Evolutionary conservation across 345 rosid species (phyloP).

Genomic region (sweet orange (Citrus sinensis)): DNA sequence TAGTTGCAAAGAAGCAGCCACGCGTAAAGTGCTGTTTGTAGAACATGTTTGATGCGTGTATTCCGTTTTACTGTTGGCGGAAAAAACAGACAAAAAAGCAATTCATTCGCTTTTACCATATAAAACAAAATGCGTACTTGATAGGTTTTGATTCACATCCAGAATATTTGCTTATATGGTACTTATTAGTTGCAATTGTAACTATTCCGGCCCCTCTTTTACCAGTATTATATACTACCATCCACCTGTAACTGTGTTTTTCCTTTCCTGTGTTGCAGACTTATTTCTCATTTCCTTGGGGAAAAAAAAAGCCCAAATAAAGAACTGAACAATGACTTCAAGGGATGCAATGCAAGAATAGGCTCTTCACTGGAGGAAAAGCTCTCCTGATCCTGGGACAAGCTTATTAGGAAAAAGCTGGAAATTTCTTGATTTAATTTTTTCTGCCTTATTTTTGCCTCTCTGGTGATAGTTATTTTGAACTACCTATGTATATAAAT

Average conservation of each 20-base stretch:
- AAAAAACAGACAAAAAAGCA: neutral
- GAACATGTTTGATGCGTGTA: neutral
- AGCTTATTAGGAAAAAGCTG: neutral
- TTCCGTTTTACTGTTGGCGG: neutral
- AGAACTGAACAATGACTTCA: neutral
- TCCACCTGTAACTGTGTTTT: neutral
- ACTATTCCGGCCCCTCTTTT: neutral
- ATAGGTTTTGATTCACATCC: neutral
- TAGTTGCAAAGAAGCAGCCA: neutral
- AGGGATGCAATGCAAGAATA: neutral
- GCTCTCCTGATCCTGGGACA: neutral
- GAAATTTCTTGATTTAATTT: neutral
- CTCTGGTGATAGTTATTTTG: constrained; percentile 2
- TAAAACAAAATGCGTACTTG: neutral
- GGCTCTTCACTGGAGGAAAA: neutral
- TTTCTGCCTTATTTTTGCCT: neutral
- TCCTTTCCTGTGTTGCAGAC: neutral
- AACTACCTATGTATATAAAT: constrained; percentile 22
- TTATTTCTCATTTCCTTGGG: neutral
- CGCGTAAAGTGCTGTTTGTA: neutral
- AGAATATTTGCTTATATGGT: neutral
- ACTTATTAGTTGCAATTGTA: neutral
- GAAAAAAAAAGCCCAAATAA: constrained; percentile 12
- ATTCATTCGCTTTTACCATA: neutral
- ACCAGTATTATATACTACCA: neutral